Conservation (phyloP, 2,329 filamentous ascomycete genomes). For the Endoconidiophora polonica region DNA sequence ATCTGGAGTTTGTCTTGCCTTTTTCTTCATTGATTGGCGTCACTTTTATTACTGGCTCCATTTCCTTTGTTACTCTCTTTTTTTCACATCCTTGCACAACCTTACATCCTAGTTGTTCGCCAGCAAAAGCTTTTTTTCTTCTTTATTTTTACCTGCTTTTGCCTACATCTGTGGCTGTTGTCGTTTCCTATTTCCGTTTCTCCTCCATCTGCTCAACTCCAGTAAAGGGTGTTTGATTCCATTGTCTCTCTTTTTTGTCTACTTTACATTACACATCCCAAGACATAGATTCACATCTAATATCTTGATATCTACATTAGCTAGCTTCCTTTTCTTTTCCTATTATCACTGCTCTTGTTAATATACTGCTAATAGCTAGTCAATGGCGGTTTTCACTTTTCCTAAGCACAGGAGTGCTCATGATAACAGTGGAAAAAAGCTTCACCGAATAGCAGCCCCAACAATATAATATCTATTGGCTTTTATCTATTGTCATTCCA, state of each 20-base stretch:
- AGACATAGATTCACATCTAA: background rate
- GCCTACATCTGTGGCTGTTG: too few species aligned
- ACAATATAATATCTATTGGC: background rate
- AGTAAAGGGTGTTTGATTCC: background rate
- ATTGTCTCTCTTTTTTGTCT: background rate
- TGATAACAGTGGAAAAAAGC: background rate
- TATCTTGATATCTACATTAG: too few species aligned
- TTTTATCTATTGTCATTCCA: too few species aligned
- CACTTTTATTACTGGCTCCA: background rate
- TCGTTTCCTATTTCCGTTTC: too few species aligned
- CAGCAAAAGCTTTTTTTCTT: background rate
- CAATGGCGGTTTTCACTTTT: too few species aligned
- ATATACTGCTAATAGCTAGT: too few species aligned
- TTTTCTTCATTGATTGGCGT: background rate
- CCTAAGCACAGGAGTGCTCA: too few species aligned
- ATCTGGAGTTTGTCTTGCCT: background rate
- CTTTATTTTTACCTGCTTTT: background rate
- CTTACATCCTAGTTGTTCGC: background rate
- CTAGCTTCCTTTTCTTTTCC: conserved; percentile 3
- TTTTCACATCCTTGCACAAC: background rate
- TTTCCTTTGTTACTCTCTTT: background rate
- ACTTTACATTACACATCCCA: background rate
- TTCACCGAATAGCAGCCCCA: background rate
- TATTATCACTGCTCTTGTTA: too few species aligned
- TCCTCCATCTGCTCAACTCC: too few species aligned